phyloP scores from a whole-genome alignment of 768 basidiomycete genomes.

The Boletellus ananas region DNA sequence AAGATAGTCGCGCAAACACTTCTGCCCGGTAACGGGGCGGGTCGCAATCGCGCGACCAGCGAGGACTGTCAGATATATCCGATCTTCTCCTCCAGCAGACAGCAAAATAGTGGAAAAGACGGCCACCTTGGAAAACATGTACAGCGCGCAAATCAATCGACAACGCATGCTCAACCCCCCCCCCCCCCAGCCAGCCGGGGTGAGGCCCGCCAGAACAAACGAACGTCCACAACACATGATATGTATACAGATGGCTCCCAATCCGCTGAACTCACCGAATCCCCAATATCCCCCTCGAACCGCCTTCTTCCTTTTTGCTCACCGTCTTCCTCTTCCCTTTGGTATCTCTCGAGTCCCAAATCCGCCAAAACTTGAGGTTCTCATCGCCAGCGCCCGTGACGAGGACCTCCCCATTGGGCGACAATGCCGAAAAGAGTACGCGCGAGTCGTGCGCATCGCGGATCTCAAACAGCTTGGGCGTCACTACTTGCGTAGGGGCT shows the following conservation, averaged over 20 bases:
- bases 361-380: conserved; percentile 94
- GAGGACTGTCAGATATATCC: too few relatives aligned
- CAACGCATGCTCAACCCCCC: not conserved
- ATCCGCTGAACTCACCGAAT: conserved; percentile 28
- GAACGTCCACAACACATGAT: not conserved
- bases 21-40: too few relatives aligned
- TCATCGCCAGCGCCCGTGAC: conserved; percentile 93
- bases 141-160: too few relatives aligned
- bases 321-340: conserved; percentile 32
- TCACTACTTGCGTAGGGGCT: conserved; percentile 11
- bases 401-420: conserved; percentile 88
- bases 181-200: not conserved
- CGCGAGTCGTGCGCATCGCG: conserved; percentile 91
- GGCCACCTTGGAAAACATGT: too few relatives aligned
- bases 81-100: too few relatives aligned
- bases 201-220: not conserved
- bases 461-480: conserved; percentile 46
- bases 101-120: too few relatives aligned
- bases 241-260: too few relatives aligned
- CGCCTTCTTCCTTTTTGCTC: conserved; percentile 34
- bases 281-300: conserved; percentile 31
- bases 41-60: too few relatives aligned
- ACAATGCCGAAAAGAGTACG: conserved; percentile 79
- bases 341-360: conserved; percentile 60
- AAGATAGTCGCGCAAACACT: too few relatives aligned